Base-by-base conservation (phyloP, 2,329 filamentous ascomycete genomes). In the Xylariaceae sp. region DNA sequence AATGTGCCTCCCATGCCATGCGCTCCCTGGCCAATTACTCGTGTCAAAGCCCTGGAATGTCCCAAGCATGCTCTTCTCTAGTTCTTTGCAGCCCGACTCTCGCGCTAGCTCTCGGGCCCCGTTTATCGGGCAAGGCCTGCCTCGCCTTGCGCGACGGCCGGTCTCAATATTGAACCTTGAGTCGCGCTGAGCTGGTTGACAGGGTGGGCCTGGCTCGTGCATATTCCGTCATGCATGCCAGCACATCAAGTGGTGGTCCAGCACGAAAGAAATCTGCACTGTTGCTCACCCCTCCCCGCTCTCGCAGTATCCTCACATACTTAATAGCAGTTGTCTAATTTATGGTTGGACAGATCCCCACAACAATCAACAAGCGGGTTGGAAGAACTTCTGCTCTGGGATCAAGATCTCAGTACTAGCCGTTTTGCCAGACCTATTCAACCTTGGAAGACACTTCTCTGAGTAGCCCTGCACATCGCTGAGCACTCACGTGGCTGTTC, bases 181-280 rank as follows among this genome's bases (percentile, higher is more conserved):
- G 62, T 68, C 65, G 63, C 67, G 74, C 74, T 76, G 76, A 73
- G 74, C 72, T 77, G 75, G 74, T 75, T 72, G 71, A 73, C 73
- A 70, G 70, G 73, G 75, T 76, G 69, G 74, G 72, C 74, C 75
- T 74, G 72, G 74, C 72, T 77, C 74, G 72, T 82, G 80, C 81
- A 82, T 79, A 77, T 80, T 77, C 79, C 79, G 78, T 81, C 78
- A 82, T 83, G 80, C 80, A 83, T 82, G 80, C 78, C 78, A 80
- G 73, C 78, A 75, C 78, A 80, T 80, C 77, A 79, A 77, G 68
- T 73, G 71, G 73, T 75, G 71, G 73, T 69, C 73, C 73, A 74
- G 76, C 74, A 74, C 76, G 74, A 75, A 72, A 60, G 57, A 73
- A 30, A 68, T 61, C 70, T 70, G 69, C 63, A 67, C 68, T 67